phyloP scores from a whole-genome alignment of 1,139 yeast genomes.

The Pneumocystis carinii region DNA sequence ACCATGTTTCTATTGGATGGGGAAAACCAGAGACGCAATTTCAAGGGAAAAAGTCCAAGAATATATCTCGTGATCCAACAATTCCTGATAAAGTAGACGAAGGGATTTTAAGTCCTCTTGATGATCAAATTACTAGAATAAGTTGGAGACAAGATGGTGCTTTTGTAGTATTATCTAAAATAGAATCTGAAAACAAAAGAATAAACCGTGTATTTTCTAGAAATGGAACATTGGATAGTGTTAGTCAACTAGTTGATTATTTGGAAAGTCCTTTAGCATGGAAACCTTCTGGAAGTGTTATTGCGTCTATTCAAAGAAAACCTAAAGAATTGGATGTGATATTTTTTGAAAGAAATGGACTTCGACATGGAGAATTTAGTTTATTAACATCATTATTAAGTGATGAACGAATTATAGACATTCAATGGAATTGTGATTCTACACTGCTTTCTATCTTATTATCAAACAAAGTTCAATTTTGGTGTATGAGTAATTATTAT shows the following conservation, averaged over 20 bases:
- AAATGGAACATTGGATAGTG: conserved; percentile 55
- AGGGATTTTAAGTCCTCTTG: conserved; percentile 35
- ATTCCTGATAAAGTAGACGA: conserved; percentile 57
- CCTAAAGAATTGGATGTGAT: conserved; percentile 35
- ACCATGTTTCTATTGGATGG: conserved; percentile 97
- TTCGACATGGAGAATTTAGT: conserved; percentile 76
- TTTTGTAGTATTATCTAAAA: conserved; percentile 52
- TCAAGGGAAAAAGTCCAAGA: conserved; percentile 82
- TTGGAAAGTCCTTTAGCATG: conserved; percentile 61
- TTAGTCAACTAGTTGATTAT: conserved; percentile 80
- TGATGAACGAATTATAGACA: conserved; percentile 33
- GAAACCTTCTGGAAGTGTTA: conserved; percentile 82
- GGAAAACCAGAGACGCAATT: conserved; percentile 95
- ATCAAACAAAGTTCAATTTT: conserved; percentile 50
- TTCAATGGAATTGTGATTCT: conserved; percentile 74
- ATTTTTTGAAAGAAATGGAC: conserved; percentile 85
- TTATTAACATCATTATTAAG: conserved; percentile 24
- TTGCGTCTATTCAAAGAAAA: conserved; percentile 65
- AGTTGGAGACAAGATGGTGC: conserved; percentile 97
- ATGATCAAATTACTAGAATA: conserved; percentile 33
- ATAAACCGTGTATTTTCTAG: conserved; percentile 71
- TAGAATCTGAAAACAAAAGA: conserved; percentile 47
- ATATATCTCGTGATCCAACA: conserved; percentile 85
- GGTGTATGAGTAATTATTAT: conserved; percentile 88
- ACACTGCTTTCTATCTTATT: conserved; percentile 62